Evolutionary conservation across 768 basidiomycete genomes (phyloP).

Genomic region (Hydnomerulius pinastri): DNA sequence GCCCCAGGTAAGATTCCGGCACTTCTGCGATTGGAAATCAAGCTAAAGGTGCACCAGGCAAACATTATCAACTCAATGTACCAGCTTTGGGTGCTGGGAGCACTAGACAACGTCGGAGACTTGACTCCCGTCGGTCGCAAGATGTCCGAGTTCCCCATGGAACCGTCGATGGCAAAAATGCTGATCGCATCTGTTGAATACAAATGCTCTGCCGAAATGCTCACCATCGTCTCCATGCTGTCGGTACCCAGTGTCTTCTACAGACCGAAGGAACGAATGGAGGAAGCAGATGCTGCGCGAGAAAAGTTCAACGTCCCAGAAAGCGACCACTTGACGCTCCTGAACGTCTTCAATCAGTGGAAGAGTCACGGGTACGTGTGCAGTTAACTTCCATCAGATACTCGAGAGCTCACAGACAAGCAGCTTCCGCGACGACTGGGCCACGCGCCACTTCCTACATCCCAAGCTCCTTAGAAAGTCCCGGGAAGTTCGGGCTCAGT

Average conservation of each 20-base stretch:
- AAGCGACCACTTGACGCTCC: conserved; percentile 91
- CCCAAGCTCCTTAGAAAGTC: conserved; percentile 95
- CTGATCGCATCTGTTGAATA: conserved; percentile 89
- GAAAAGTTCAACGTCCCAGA: conserved; percentile 99
- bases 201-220: conserved; percentile 91
- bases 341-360: conserved; percentile 99
- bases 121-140: conserved; percentile 89
- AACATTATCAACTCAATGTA: conserved; percentile 99
- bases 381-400: background rate
- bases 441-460: conserved; percentile 92
- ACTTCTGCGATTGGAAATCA: background rate
- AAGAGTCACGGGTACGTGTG: conserved; percentile 83
- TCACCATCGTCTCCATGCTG: conserved; percentile 98
- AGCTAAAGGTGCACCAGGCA: conserved; percentile 48
- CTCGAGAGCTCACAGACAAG: conserved; percentile 5
- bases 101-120: conserved; percentile 97
- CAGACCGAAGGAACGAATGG: conserved; percentile 94
- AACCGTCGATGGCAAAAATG: conserved; percentile 99
- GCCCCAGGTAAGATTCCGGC: conserved; percentile 66
- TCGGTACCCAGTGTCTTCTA: conserved; percentile 98
- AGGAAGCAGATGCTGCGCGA: conserved; percentile 95
- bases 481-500: conserved; percentile 90
- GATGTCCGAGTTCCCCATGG: conserved; percentile 99
- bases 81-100: conserved; percentile 98
- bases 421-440: conserved; percentile 94